Evolutionary conservation across 1,284 basidiomycete genomes (phyloP).

Genomic region (Papiliotrema fonsecae): DNA sequence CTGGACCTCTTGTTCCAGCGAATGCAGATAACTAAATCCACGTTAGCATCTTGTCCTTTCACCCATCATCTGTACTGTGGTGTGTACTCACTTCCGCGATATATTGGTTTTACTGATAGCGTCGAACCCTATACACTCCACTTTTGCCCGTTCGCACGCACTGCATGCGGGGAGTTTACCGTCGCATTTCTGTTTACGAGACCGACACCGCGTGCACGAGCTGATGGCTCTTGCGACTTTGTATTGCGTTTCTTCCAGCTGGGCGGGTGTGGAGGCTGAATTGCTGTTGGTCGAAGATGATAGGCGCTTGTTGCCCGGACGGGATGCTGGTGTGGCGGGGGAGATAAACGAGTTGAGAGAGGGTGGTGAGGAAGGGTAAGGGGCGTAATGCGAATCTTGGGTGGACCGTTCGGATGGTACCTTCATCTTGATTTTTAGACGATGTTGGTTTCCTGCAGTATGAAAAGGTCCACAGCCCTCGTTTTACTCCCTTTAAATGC

Average conservation of each 20-base stretch:
- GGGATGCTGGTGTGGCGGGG: constrained; percentile 1
- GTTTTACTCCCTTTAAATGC: too few species aligned
- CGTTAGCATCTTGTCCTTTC: background rate
- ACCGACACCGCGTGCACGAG: constrained; percentile 47
- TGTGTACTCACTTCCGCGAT: constrained; percentile 44
- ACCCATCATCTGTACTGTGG: background rate
- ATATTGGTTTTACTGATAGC: constrained; percentile 50
- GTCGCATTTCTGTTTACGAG: constrained; percentile 48
- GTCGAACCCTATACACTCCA: constrained; percentile 51
- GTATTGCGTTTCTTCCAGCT: constrained; percentile 26
- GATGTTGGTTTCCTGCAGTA: too few species aligned
- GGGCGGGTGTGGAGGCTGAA: background rate
- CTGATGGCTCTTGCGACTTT: constrained; percentile 49
- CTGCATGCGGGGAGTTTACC: constrained; percentile 49
- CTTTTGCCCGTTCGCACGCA: constrained; percentile 45
- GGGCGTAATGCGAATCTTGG: constrained; percentile 23
- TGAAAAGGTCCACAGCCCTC: too few species aligned
- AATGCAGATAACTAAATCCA: constrained; percentile 43
- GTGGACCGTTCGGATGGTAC: constrained; percentile 18
- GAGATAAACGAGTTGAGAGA: constrained; percentile 5
- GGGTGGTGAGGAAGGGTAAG: constrained; percentile 23
- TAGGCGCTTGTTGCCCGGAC: constrained; percentile 1
- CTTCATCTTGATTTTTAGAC: constrained; percentile 31
- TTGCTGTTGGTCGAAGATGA: background rate
- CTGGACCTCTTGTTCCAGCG: constrained; percentile 47